phyloP scores from a whole-genome alignment of 345 rosid species.

The Angophora floribunda region DNA sequence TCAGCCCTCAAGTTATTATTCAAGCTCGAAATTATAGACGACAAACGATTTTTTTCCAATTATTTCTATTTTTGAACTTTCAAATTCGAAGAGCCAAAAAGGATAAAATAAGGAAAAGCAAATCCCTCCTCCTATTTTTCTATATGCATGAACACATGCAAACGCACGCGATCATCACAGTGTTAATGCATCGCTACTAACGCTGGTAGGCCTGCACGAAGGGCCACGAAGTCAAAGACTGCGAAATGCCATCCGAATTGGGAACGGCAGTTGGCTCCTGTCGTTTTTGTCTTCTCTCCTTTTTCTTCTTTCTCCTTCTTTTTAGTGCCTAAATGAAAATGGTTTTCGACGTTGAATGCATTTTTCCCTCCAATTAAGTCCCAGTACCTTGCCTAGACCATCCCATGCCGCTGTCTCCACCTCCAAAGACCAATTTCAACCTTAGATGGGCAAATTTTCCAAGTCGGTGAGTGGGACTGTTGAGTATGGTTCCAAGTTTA shows the following conservation, averaged over 20 bases:
- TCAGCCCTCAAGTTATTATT: not conserved
- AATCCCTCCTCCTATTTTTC: not conserved
- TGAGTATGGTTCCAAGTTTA: too few species aligned
- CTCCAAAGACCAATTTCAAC: not conserved
- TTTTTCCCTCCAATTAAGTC: not conserved
- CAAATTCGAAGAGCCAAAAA: not conserved
- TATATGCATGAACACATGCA: not conserved
- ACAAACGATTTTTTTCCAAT: not conserved
- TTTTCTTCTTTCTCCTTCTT: not conserved
- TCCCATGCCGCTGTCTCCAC: not conserved
- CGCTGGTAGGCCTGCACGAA: not conserved
- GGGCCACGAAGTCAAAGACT: slow-evolving; percentile 32
- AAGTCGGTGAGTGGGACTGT: too few species aligned
- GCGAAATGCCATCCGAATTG: slow-evolving; percentile 26
- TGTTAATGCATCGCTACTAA: not conserved
- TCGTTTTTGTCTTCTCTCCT: not conserved
- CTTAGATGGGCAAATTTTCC: too few species aligned
- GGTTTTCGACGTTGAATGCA: not conserved
- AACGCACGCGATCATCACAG: not conserved
- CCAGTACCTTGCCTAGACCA: not conserved
- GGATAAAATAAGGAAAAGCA: not conserved
- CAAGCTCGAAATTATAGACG: not conserved
- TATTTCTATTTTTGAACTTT: not conserved
- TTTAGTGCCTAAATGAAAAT: not conserved
- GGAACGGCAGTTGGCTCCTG: slow-evolving; percentile 4